Base-by-base conservation (phyloP, 164 flowering plant genomes). In the Magnolia changhungtana region DNA sequence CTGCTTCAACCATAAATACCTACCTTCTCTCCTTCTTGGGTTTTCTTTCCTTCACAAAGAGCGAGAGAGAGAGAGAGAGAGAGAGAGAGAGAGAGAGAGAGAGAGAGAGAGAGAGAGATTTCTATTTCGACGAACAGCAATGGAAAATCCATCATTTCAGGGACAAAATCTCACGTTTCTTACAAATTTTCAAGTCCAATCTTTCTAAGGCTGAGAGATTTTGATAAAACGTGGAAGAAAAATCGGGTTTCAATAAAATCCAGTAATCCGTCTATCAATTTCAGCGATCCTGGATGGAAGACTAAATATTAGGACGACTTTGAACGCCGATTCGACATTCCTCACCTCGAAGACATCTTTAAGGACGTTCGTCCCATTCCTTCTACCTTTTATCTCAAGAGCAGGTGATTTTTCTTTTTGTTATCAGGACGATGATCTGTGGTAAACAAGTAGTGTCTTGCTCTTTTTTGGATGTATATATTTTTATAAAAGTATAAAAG, bases 311-410 rank as follows among this genome's bases (percentile, higher is more conserved):
- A 91, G 85, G 68, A 68, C 13, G 92, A 92, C 67, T 94, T 91
- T 76, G 93, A 90, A 78, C 37, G 27, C n/a, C 86, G 96, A 50
- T 92, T 92, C 73, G 63, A 65, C 29, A 73, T 91, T 71, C 97
- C 96, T 72, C 98, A 94, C 74, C 67, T 94, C 78, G 85, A 90
- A 8, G 97, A 94, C 74, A 67, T 87, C 52, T 85, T 87, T 69
- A 78, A 76, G 1, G 89, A 89, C 50, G 84, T 81, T 21, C 75
- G 37, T 55, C 81, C 96, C 0, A 83, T 88, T 74, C 98, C 95
- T 16, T 92, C 98, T 20, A 91, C 97, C 19, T 95, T 91, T 73
- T 91, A 96, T 69, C 97, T 91, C 81, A 86, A 72, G 66, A 90
- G 86, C 85, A 83, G 89, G 89, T 86, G 7, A 18, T 24, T 69